These are phyloP conservation scores for Rhodotorula sphaerocarpa DNA, from an alignment of 768 basidiomycete genomes.

Conservation along the genomic window DNA sequence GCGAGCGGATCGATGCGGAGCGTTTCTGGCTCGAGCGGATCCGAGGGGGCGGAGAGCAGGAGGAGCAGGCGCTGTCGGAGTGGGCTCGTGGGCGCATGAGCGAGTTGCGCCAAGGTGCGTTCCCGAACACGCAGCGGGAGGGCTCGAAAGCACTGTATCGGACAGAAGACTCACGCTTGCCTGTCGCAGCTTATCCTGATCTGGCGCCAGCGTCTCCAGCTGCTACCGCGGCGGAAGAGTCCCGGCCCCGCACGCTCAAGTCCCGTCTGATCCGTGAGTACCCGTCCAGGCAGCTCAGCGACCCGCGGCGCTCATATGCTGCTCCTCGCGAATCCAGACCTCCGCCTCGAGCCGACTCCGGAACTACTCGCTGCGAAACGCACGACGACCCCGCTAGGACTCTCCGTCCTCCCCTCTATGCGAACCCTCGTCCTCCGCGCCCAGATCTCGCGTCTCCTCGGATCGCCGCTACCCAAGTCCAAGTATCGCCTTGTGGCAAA, in stretches of 20 bases:
- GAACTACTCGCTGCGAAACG: not conserved
- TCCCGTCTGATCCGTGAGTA: not conserved
- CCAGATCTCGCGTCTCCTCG: conserved; percentile 15
- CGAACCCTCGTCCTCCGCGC: conserved; percentile 24
- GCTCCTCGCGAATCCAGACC: not conserved
- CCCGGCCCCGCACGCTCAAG: not conserved
- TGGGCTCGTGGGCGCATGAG: conserved; percentile 50
- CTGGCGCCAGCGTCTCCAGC: no score
- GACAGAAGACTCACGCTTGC: no score
- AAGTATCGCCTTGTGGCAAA: conserved; percentile 11
- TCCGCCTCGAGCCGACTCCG: not conserved
- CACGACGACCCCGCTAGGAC: not conserved
- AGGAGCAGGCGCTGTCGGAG: not conserved
- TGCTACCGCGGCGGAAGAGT: no score
- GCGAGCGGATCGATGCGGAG: conserved; percentile 72
- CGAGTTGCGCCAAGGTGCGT: conserved; percentile 49
- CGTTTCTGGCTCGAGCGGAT: conserved; percentile 69
- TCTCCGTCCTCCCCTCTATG: conserved; percentile 24
- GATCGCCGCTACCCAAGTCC: conserved; percentile 8
- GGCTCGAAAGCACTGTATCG: no score
- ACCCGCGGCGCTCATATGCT: no score
- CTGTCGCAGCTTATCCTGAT: no score
- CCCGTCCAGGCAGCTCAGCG: no score
- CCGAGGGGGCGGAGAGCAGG: conserved; percentile 43
- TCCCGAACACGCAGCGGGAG: no score